Evolutionary conservation across 2,329 filamentous ascomycete genomes (phyloP).

Genomic region (Trichoderma guizhouense): DNA sequence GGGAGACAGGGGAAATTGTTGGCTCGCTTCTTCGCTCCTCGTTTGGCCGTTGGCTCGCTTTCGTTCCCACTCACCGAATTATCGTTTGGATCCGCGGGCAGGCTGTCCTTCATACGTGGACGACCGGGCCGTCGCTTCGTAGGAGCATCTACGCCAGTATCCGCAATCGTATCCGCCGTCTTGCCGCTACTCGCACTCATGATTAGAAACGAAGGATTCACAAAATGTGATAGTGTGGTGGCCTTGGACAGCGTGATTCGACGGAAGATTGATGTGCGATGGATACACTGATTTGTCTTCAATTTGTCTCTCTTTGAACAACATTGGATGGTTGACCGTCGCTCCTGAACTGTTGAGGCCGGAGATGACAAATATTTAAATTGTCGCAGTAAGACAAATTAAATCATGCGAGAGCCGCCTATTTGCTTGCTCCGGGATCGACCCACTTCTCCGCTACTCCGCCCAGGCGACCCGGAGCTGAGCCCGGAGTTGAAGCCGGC

Average conservation of each 20-base stretch:
- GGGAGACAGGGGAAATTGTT: neutral
- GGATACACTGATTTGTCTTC: neutral
- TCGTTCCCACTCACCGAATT: neutral
- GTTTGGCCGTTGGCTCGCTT: neutral
- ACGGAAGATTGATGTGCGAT: neutral
- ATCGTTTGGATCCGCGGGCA: conserved; percentile 8
- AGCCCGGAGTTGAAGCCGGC: neutral
- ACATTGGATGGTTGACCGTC: neutral
- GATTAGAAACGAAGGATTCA: neutral
- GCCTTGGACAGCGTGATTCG: neutral
- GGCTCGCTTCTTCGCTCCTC: neutral
- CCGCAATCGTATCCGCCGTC: neutral
- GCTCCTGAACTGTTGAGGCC: neutral
- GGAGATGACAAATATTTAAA: conserved; percentile 8
- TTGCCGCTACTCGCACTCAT: neutral
- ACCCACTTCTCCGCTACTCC: conserved; percentile 4
- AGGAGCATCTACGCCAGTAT: neutral
- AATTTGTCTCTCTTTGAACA: neutral
- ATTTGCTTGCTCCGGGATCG: neutral
- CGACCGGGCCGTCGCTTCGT: conserved; percentile 11
- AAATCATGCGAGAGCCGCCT: neutral
- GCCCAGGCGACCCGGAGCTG: neutral
- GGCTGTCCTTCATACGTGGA: conserved; percentile 14
- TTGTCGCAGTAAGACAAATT: conserved; percentile 11
- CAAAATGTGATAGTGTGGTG: neutral